A percentile compares a stretch with the other conserved stretches of the same genome.
Evolutionary conservation across 345 rosid species (phyloP).

Genomic region (Syzygium aromaticum): DNA sequence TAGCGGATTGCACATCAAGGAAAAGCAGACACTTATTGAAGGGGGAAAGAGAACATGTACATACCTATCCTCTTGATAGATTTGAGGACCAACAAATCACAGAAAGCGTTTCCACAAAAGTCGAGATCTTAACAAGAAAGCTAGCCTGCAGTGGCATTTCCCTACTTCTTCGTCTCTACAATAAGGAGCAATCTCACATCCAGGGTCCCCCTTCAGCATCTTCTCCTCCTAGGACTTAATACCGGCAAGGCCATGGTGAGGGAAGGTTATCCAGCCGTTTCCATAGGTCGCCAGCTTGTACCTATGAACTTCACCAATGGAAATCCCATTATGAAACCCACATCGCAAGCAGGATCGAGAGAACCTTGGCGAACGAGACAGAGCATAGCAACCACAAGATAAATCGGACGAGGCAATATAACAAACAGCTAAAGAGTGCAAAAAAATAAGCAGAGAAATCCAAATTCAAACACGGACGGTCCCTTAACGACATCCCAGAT

Average conservation of each 20-base stretch:
- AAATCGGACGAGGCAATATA: too few species aligned
- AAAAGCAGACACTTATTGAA: fast-evolving
- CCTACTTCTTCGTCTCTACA: not conserved
- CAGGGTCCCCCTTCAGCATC: not conserved
- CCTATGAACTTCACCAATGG: not conserved
- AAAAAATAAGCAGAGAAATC: too few species aligned
- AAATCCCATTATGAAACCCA: not conserved
- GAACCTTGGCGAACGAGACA: not conserved
- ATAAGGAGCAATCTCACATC: not conserved
- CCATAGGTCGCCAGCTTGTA: not conserved
- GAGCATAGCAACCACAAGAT: not conserved
- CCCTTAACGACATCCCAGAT: too few species aligned
- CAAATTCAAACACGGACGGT: too few species aligned
- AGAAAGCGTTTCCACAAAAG: not conserved
- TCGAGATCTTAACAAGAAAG: not conserved
- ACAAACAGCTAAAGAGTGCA: too few species aligned
- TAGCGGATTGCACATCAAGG: not conserved
- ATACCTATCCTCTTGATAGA: not conserved
- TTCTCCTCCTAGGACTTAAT: not conserved
- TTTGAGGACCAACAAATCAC: fast-evolving
- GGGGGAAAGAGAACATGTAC: not conserved
- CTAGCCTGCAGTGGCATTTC: not conserved
- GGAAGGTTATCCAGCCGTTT: too few species aligned
- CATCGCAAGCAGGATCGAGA: not conserved
- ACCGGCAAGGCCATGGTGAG: too few species aligned